Evolutionary conservation across 2,329 filamentous ascomycete genomes (phyloP).

Genomic region (Bipolaris cookei): DNA sequence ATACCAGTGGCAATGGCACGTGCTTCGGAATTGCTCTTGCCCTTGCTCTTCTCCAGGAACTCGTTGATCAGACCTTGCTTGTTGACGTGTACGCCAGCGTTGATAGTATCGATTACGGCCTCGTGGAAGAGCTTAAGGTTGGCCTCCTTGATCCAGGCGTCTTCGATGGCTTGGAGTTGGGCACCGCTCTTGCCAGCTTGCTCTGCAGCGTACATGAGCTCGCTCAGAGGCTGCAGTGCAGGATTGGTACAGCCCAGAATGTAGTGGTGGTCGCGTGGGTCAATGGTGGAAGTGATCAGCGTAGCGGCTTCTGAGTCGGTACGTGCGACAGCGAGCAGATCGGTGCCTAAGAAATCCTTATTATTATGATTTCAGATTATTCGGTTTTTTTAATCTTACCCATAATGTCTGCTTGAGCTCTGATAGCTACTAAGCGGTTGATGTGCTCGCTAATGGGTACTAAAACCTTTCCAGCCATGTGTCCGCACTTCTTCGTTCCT

Average conservation of each 20-base stretch:
- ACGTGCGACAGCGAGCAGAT: conserved; percentile 88
- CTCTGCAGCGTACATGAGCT: conserved; percentile 90
- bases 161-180: conserved; percentile 88
- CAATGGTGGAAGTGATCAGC: conserved; percentile 94
- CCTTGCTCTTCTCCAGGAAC: conserved; percentile 72
- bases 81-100: conserved; percentile 68
- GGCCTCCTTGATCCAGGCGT: conserved; percentile 81
- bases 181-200: conserved; percentile 77
- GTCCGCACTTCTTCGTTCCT: conserved; percentile 98
- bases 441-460: conserved; percentile 98
- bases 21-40: conserved; percentile 85
- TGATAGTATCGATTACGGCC: conserved; percentile 83
- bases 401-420: conserved; percentile 98
- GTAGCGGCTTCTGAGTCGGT: conserved; percentile 98
- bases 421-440: conserved; percentile 94
- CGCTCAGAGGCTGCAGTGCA: conserved; percentile 79
- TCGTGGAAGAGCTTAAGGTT: conserved; percentile 88
- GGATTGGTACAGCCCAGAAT: conserved; percentile 90
- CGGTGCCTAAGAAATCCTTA: conserved; percentile 62
- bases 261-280: conserved; percentile 93
- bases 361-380: neutral
- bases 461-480: conserved; percentile 98
- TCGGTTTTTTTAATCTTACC: conserved; percentile 56
- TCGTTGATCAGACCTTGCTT: conserved; percentile 71
- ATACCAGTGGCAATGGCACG: conserved; percentile 78